Conservation (phyloP, 2,329 filamentous ascomycete genomes). For the Fusarium multiceps region DNA sequence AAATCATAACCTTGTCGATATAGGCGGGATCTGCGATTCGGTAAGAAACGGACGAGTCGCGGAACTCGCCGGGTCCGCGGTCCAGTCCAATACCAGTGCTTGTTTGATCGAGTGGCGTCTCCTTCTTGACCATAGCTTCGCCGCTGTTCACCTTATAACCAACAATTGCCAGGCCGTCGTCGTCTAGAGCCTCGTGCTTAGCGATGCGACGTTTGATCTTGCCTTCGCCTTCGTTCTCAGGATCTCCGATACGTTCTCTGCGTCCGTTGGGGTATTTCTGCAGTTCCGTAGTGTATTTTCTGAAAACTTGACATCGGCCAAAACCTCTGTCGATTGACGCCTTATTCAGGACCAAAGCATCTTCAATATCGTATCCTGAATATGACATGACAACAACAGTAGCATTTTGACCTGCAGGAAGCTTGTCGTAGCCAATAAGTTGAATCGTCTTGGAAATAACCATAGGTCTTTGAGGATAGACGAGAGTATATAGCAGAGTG, state of each 20-base stretch:
- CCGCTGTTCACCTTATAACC: slow-evolving; percentile 81
- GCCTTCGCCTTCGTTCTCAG: slow-evolving; percentile 65
- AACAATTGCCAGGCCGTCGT: slow-evolving; percentile 89
- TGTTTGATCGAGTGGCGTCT: slow-evolving; percentile 81
- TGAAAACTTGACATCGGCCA: slow-evolving; percentile 96
- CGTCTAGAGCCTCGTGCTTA: slow-evolving; percentile 79
- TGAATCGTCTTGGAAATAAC: slow-evolving; percentile 98
- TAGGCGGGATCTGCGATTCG: slow-evolving; percentile 86
- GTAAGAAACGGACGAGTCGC: slow-evolving; percentile 79
- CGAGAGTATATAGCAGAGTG: slow-evolving; percentile 93
- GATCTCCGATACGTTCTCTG: slow-evolving; percentile 72
- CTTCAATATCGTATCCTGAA: slow-evolving; percentile 99
- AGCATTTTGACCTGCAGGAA: slow-evolving; percentile 95
- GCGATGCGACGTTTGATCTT: slow-evolving; percentile 70
- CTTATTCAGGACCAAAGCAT: slow-evolving; percentile 96
- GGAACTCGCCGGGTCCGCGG: slow-evolving; percentile 70
- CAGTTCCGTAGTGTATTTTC: slow-evolving; percentile 88
- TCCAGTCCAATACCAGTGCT: slow-evolving; percentile 78
- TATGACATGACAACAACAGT: slow-evolving; percentile 99
- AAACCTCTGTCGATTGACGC: slow-evolving; percentile 95
- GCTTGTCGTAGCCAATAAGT: slow-evolving; percentile 95
- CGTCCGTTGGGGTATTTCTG: slow-evolving; percentile 90
- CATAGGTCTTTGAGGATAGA: slow-evolving; percentile 97
- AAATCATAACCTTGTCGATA: slow-evolving; percentile 96
- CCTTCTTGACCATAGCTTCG: slow-evolving; percentile 92